These are phyloP conservation scores for Lumnitzera littorea DNA, from an alignment of 345 rosid species.

Conservation along the genomic window DNA sequence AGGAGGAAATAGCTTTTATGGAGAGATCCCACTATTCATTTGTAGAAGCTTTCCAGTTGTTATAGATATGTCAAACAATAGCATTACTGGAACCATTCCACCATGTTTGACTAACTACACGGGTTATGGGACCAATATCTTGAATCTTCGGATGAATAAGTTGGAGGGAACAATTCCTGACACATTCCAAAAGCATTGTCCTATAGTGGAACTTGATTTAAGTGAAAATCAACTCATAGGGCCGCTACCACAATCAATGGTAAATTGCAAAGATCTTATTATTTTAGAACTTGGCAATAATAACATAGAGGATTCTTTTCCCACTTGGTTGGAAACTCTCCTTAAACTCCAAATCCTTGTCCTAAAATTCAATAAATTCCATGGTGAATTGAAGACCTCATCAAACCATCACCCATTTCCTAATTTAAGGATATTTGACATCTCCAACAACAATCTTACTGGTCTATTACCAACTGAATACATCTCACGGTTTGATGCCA, in stretches of 20 bases:
- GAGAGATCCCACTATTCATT: conserved; percentile 15
- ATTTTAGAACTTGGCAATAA: conserved; percentile 24
- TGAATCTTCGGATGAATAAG: conserved; percentile 12
- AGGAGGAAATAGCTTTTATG: conserved; percentile 1
- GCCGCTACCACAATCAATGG: conserved; percentile 9
- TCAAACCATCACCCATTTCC: background rate
- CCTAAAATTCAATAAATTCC: conserved; percentile 17
- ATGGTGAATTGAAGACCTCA: background rate
- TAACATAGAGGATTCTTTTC: conserved; percentile 16
- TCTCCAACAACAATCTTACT: conserved; percentile 6
- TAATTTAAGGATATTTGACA: conserved; percentile 14
- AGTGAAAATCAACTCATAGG: conserved; percentile 19
- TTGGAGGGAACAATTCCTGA: conserved; percentile 13
- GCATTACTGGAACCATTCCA: conserved; percentile 20
- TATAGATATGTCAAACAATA: conserved; percentile 14
- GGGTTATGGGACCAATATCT: background rate
- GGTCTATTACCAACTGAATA: too few relatives aligned
- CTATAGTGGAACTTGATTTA: conserved; percentile 3
- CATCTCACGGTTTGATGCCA: background rate
- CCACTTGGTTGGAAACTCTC: conserved; percentile 21
- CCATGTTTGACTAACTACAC: conserved; percentile 12
- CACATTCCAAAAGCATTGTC: background rate
- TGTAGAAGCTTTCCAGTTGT: background rate
- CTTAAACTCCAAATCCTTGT: conserved; percentile 17
- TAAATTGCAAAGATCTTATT: conserved; percentile 7